Base-by-base conservation (phyloP, 2,329 filamentous ascomycete genomes). In the Tothia fuscella region DNA sequence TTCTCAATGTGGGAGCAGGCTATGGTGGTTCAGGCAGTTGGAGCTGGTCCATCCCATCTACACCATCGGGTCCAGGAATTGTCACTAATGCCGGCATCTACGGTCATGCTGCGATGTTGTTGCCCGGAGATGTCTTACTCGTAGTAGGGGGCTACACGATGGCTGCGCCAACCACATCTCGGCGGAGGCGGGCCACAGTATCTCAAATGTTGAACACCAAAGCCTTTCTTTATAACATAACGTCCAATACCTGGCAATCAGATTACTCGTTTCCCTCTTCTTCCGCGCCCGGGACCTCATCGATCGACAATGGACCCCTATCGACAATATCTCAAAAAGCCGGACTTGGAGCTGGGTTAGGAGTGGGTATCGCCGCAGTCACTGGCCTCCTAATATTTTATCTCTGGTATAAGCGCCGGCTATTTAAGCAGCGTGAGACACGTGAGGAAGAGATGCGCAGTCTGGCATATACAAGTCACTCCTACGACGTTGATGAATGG, bases 1-100 rank as follows among this genome's bases (percentile, higher is more conserved):
- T 95, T 3, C 65, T 96, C 3, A 68, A 84, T 44, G 68, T 95
- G 44, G 84, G 80, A 5, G 72, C 79, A 46, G 78, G 78, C 3
- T 91, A 84, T 54, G 82, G 79, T 6, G 67, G 67, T 10, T 16
- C 43, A 14, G 65, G 63, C 22, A 67, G 74, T 24, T 89, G 84
- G 84, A 61, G 67, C 47, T 91, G 84, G 83, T 67, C 63, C 1
- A 63, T 82, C 1, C 82, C 83, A 0, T 5, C 6, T 10, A 14
- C 28, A 6, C 12, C 33, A 21, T 19, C 35, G 13, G 41, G 41
- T 26, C 13, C 21, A n/a, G 41, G 41, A 38, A 33, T 17, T n/a
- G 53, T 65, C 3, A 70, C 58, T n/a, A 62, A 62, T 6, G 50
- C 52, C 31, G 67, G 65, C 2, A 58, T 79, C 3, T 80, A 74